phyloP scores from a whole-genome alignment of 2,329 filamentous ascomycete species.

The Fusarium sp. region DNA sequence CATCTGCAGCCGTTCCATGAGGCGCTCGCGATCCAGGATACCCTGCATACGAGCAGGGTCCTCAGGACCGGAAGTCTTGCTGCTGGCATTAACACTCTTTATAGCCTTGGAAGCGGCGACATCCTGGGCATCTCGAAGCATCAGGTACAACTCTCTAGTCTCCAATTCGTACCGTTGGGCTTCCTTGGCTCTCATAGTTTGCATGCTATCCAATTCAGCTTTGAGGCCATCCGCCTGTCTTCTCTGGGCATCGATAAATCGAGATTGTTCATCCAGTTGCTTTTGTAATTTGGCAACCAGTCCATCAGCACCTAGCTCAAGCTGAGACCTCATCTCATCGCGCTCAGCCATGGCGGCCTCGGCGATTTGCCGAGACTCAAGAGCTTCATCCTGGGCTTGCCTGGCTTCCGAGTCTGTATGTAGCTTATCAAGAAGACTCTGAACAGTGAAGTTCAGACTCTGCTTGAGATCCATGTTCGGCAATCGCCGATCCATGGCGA shows the following conservation, averaged over 20 bases:
- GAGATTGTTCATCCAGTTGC: slow-evolving; percentile 91
- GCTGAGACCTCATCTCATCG: slow-evolving; percentile 90
- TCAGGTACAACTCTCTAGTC: slow-evolving; percentile 95
- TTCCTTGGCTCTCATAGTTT: slow-evolving; percentile 88
- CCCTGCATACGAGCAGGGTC: slow-evolving; percentile 87
- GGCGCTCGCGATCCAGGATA: slow-evolving; percentile 89
- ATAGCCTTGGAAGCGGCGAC: slow-evolving; percentile 88
- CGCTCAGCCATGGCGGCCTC: slow-evolving; percentile 96
- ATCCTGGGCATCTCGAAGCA: slow-evolving; percentile 97
- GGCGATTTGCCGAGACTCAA: slow-evolving; percentile 91
- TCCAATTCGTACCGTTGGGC: slow-evolving; percentile 95
- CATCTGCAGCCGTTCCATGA: slow-evolving; percentile 94
- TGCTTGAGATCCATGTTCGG: slow-evolving; percentile 99
- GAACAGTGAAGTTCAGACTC: slow-evolving; percentile 96
- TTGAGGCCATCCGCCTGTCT: slow-evolving; percentile 90
- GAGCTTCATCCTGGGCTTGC: slow-evolving; percentile 89
- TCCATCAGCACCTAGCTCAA: slow-evolving; percentile 93
- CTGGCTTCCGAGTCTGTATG: slow-evolving; percentile 97
- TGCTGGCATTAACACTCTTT: slow-evolving; percentile 64
- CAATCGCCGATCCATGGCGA: slow-evolving; percentile 95
- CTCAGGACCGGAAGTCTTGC: slow-evolving; percentile 66
- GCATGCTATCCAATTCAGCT: slow-evolving; percentile 87
- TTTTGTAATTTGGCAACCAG: slow-evolving; percentile 92
- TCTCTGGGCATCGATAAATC: slow-evolving; percentile 88
- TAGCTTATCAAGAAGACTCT: slow-evolving; percentile 92